These are phyloP conservation scores for Apiotrichum gamsii DNA, from an alignment of 1,284 basidiomycete genomes.

Conservation along the genomic window DNA sequence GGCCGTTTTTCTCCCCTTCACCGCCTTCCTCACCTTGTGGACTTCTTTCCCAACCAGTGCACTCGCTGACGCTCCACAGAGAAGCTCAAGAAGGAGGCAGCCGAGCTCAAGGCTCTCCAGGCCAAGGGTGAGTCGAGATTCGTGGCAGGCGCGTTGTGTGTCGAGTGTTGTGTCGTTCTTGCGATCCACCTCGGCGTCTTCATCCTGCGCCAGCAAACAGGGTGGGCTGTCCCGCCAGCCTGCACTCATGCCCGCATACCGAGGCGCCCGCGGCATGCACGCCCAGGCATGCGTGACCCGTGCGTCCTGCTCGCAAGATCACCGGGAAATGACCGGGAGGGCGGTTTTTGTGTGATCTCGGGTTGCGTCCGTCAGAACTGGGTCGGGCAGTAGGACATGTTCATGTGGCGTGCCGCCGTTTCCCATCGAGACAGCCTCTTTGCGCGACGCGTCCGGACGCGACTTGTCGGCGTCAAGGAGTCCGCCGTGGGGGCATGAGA, in stretches of 20 bases:
- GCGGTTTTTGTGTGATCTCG: no score
- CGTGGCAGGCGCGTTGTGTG: not conserved
- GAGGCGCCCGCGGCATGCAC: no score
- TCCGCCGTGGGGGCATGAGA: no score
- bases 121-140: slow-evolving; percentile 36
- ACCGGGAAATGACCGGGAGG: no score
- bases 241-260: no score
- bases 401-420: not conserved
- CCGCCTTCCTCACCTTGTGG: not conserved
- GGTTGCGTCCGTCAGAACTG: no score
- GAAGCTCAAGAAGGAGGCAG: slow-evolving; percentile 30
- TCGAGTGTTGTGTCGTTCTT: not conserved
- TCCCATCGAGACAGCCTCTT: not conserved
- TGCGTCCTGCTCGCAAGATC: no score
- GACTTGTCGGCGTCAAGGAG: no score
- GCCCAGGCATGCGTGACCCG: no score
- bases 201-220: not conserved
- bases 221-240: no score
- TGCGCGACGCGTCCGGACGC: no score
- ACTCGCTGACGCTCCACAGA: slow-evolving; percentile 2
- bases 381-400: not conserved
- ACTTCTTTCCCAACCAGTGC: no score
- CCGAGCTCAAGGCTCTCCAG: slow-evolving; percentile 29
- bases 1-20: not conserved
- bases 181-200: not conserved